A percentile compares a stretch with the other conserved stretches of the same genome.
These are phyloP conservation scores for Yamadazyma buinensis DNA, from an alignment of 1,139 yeast species.

Conservation along the genomic window DNA sequence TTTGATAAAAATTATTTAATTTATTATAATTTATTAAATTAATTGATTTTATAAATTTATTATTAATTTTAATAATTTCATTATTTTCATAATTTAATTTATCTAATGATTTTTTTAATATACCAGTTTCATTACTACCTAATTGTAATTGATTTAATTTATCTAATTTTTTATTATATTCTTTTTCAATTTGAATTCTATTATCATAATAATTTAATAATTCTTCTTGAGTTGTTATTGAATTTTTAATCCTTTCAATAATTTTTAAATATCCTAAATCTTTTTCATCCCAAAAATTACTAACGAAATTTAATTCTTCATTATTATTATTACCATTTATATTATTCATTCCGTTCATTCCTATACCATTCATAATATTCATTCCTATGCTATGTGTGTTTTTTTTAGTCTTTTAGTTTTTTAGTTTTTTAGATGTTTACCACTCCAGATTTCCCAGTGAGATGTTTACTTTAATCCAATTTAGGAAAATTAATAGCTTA, in stretches of 20 bases:
- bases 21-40: constrained; percentile 32
- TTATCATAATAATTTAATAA: constrained; percentile 46
- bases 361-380: too few relatives aligned
- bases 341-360: too few relatives aligned
- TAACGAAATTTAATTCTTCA: constrained; percentile 24
- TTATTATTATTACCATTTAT: too few relatives aligned
- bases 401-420: too few relatives aligned
- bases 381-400: too few relatives aligned
- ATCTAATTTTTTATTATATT: constrained; percentile 55
- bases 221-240: constrained; percentile 36
- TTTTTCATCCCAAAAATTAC: constrained; percentile 43
- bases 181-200: constrained; percentile 64
- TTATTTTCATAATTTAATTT: constrained; percentile 50
- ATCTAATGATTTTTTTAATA: constrained; percentile 58
- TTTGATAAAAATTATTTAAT: constrained; percentile 25
- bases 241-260: constrained; percentile 30
- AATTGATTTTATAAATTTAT: constrained; percentile 31
- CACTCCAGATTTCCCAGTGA: too few relatives aligned
- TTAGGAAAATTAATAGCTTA: constrained; percentile 10
- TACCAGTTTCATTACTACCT: constrained; percentile 60
- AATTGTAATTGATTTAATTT: constrained; percentile 44
- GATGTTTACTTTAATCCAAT: constrained; percentile 15
- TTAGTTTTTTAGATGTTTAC: too few relatives aligned
- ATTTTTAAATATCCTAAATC: constrained; percentile 33
- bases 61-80: constrained; percentile 30